These are phyloP conservation scores for Vairimorpha apis DNA, from an alignment of 371 early-diverging fungal species.

Conservation along the genomic window DNA sequence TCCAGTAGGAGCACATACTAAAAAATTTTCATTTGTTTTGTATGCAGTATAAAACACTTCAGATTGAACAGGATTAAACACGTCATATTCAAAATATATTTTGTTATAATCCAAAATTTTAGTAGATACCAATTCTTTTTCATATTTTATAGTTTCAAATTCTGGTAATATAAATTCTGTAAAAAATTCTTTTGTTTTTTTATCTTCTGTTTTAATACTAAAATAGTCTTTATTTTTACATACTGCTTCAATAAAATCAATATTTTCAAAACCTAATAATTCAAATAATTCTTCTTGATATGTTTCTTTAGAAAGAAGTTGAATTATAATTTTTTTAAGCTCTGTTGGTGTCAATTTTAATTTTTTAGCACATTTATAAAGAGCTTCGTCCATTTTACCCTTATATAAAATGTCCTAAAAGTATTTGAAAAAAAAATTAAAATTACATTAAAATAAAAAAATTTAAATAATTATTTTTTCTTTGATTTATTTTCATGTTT, in stretches of 20 bases:
- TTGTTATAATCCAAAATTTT: slow-evolving; percentile 9
- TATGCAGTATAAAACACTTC: slow-evolving; percentile 89
- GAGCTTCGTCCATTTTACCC: slow-evolving; percentile 39
- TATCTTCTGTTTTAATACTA: neutral
- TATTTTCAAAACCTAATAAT: slow-evolving; percentile 56
- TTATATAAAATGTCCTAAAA: too few species aligned
- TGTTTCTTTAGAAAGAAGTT: slow-evolving; percentile 30
- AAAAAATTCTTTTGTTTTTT: slow-evolving; percentile 28
- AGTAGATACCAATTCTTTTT: slow-evolving; percentile 10
- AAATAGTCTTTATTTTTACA: slow-evolving; percentile 36
- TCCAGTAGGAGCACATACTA: slow-evolving; percentile 95
- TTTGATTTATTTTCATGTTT: too few species aligned
- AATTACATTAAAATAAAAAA: too few species aligned
- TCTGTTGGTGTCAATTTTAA: slow-evolving; percentile 46
- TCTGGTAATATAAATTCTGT: slow-evolving; percentile 43
- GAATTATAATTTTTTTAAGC: slow-evolving; percentile 35
- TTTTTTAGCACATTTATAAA: slow-evolving; percentile 15
- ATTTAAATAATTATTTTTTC: too few species aligned
- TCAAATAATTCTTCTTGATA: slow-evolving; percentile 55
- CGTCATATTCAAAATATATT: slow-evolving; percentile 63
- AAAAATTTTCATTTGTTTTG: slow-evolving; percentile 71
- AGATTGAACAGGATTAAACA: slow-evolving; percentile 94
- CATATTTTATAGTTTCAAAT: slow-evolving; percentile 7
- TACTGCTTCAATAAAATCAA: slow-evolving; percentile 41
- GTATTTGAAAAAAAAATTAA: too few species aligned